Evolutionary conservation across 2,329 filamentous ascomycete genomes (phyloP).

Genomic region (Fusarium avenaceum): DNA sequence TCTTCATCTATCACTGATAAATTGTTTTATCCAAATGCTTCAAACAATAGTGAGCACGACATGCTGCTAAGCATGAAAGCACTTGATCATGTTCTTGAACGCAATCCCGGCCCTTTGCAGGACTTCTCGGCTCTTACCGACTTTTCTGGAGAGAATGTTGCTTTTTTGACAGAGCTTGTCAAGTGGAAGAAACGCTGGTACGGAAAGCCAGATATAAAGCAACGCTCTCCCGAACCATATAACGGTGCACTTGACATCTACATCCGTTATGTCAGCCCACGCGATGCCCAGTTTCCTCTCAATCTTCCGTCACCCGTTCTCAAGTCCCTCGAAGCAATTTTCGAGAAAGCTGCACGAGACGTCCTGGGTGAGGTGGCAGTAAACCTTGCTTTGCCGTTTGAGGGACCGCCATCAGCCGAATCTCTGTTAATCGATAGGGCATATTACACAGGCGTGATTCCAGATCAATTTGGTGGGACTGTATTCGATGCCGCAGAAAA

Average conservation of each 20-base stretch:
- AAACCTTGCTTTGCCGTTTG: constrained; percentile 58
- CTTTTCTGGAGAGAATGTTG: constrained; percentile 78
- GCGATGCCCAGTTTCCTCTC: constrained; percentile 73
- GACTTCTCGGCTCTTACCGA: constrained; percentile 74
- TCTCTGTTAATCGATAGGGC: constrained; percentile 17
- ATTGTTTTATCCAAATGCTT: background rate
- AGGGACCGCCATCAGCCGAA: background rate
- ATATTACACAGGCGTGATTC: constrained; percentile 59
- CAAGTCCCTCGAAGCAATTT: constrained; percentile 65
- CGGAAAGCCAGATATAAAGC: background rate
- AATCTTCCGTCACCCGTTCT: constrained; percentile 71
- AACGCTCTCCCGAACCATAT: constrained; percentile 60
- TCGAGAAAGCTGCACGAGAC: constrained; percentile 64
- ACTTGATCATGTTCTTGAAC: constrained; percentile 69
- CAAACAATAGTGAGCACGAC: constrained; percentile 47
- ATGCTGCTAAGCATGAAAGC: constrained; percentile 70
- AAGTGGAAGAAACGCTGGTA: constrained; percentile 64
- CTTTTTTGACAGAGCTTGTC: constrained; percentile 71
- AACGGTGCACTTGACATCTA: constrained; percentile 73
- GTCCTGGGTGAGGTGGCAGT: constrained; percentile 56
- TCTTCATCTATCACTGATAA: no score
- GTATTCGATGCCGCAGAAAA: constrained; percentile 72
- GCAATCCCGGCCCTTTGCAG: constrained; percentile 70
- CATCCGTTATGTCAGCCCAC: constrained; percentile 68
- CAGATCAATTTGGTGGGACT: constrained; percentile 61